Conservation (phyloP, 2,329 filamentous ascomycete genomes). For the Monosporascus cannonballus region DNA sequence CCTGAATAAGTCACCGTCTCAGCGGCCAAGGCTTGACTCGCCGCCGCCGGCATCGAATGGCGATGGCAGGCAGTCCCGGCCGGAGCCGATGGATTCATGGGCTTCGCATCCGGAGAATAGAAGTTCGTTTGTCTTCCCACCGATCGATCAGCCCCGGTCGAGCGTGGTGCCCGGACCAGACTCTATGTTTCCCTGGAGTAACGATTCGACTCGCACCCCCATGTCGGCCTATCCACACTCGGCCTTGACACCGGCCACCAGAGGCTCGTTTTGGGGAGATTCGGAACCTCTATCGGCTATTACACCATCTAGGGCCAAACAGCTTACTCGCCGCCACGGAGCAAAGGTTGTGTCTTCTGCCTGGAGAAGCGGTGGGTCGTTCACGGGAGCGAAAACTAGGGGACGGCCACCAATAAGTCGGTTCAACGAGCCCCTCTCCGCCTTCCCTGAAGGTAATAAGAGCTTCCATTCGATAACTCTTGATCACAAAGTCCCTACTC, state of each 20-base stretch:
- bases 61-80: conserved; percentile 35
- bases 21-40: conserved; percentile 55
- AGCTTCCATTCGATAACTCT: conserved; percentile 32
- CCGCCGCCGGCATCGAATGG: conserved; percentile 25
- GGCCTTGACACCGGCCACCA: conserved; percentile 62
- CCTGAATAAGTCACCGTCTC: conserved; percentile 41
- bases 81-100: conserved; percentile 47
- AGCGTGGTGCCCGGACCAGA: conserved; percentile 26
- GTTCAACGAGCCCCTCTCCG: conserved; percentile 58
- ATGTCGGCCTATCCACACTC: conserved; percentile 70
- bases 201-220: conserved; percentile 50
- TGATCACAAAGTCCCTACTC: conserved; percentile 12
- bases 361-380: conserved; percentile 64
- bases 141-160: conserved; percentile 31
- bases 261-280: conserved; percentile 49
- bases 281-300: conserved; percentile 66
- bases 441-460: conserved; percentile 57
- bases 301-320: conserved; percentile 55
- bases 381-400: conserved; percentile 63
- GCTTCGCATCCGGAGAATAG: conserved; percentile 39
- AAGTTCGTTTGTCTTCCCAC: conserved; percentile 31
- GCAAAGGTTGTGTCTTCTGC: conserved; percentile 84
- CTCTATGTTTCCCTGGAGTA: conserved; percentile 41
- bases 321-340: conserved; percentile 60
- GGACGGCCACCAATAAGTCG: conserved; percentile 73